These are phyloP conservation scores for Phytophthora sp. DNA, from an alignment of 352 stramenopile genomes.

Conservation along the genomic window DNA sequence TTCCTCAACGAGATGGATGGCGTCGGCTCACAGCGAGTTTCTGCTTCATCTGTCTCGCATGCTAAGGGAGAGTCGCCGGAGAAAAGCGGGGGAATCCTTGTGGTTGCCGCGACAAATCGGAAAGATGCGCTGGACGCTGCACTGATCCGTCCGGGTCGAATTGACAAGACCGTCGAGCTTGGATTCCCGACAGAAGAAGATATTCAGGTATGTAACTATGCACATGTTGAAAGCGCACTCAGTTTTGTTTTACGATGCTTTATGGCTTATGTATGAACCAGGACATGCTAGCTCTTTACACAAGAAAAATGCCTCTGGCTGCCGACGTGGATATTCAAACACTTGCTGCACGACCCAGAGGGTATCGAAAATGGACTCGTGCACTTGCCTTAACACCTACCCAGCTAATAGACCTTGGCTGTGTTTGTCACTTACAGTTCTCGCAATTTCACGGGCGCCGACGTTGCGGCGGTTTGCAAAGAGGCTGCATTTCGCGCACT, in stretches of 20 bases:
- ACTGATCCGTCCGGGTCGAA: slow-evolving; percentile 77
- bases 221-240: background rate
- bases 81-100: slow-evolving; percentile 53
- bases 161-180: slow-evolving; percentile 78
- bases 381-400: slow-evolving; percentile 3
- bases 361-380: slow-evolving; percentile 31
- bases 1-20: slow-evolving; percentile 90
- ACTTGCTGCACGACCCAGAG: slow-evolving; percentile 43
- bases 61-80: slow-evolving; percentile 1
- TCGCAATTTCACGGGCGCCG: slow-evolving; percentile 60
- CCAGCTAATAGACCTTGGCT: slow-evolving; percentile 4
- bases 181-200: slow-evolving; percentile 57
- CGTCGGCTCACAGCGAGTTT: slow-evolving; percentile 46
- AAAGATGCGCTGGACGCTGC: slow-evolving; percentile 72
- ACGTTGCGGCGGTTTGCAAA: slow-evolving; percentile 76
- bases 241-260: slow-evolving; percentile 1
- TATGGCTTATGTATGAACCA: slow-evolving; percentile 25
- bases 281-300: slow-evolving; percentile 76
- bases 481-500: slow-evolving; percentile 82
- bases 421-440: slow-evolving; percentile 23
- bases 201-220: slow-evolving; percentile 30
- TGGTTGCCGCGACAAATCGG: slow-evolving; percentile 80
- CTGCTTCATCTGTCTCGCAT: slow-evolving; percentile 20
- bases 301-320: slow-evolving; percentile 69
- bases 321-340: slow-evolving; percentile 55